phyloP scores from a whole-genome alignment of 2,329 filamentous ascomycete species.

The Emmonsiellopsis sp. region DNA sequence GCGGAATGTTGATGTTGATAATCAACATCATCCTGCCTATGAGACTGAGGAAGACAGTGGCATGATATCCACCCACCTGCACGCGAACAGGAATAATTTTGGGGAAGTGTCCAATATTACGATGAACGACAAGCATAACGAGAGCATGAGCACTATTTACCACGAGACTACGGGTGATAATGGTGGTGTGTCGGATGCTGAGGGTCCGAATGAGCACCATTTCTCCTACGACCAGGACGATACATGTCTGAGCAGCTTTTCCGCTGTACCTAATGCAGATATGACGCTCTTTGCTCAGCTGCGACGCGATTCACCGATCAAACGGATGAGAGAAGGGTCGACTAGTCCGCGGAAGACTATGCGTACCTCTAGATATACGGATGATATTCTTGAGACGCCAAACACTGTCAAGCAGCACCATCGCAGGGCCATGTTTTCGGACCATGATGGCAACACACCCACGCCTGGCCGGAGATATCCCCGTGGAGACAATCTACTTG shows the following conservation, averaged over 20 bases:
- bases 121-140: conserved; percentile 29
- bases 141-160: conserved; percentile 34
- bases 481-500: conserved; percentile 54
- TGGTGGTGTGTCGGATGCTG: conserved; percentile 15
- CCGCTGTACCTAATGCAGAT: conserved; percentile 65
- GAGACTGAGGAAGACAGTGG: not conserved
- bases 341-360: conserved; percentile 34
- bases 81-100: not conserved
- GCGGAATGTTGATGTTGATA: not conserved
- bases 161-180: conserved; percentile 17
- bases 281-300: conserved; percentile 74
- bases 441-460: conserved; percentile 29
- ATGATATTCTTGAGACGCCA: conserved; percentile 33
- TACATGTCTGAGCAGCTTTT: conserved; percentile 69
- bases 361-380: conserved; percentile 11
- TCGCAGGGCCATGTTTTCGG: not conserved
- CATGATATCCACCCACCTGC: not conserved
- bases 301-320: conserved; percentile 52
- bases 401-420: conserved; percentile 35
- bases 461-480: conserved; percentile 42
- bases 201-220: conserved; percentile 5
- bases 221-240: conserved; percentile 25
- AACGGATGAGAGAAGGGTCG: conserved; percentile 30
- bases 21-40: not conserved
- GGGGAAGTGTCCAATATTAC: conserved; percentile 25